Conservation (phyloP, 1,284 basidiomycete species). For the Stereum hirsutum region DNA sequence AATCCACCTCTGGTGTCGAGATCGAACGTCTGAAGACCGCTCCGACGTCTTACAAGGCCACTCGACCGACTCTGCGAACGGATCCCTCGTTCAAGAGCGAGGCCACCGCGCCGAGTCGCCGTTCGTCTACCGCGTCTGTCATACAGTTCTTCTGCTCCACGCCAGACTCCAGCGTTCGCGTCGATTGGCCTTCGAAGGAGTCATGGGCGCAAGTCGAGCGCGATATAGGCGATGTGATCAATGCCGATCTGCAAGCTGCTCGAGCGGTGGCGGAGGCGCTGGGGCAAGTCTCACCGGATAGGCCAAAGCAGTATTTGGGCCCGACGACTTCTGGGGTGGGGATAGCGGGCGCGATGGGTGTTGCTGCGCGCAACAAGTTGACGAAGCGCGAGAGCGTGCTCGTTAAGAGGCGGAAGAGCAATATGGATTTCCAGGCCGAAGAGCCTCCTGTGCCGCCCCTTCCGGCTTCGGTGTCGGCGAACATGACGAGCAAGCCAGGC, state of each 20-base stretch:
- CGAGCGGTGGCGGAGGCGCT: slow-evolving; percentile 54
- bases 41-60: slow-evolving; percentile 1
- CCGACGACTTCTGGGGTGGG: slow-evolving; percentile 22
- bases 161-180: slow-evolving; percentile 31
- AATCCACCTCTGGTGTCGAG: slow-evolving; percentile 49
- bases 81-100: not conserved
- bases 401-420: slow-evolving; percentile 42
- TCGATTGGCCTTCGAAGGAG: slow-evolving; percentile 59
- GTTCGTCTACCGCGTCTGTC: slow-evolving; percentile 49
- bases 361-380: slow-evolving; percentile 47
- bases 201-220: slow-evolving; percentile 63
- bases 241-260: slow-evolving; percentile 51
- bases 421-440: slow-evolving; percentile 19
- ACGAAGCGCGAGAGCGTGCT: slow-evolving; percentile 60
- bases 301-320: not conserved
- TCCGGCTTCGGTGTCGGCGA: slow-evolving; percentile 4
- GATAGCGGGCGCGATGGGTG: slow-evolving; percentile 39
- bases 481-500: not conserved
- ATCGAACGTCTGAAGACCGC: slow-evolving; percentile 15
- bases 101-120: slow-evolving; percentile 29
- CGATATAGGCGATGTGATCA: slow-evolving; percentile 60
- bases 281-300: slow-evolving; percentile 35
- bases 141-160: slow-evolving; percentile 20
- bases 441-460: not conserved
- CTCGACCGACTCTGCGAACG: slow-evolving; percentile 5